Base-by-base conservation (phyloP, 208 protist genomes). In the Leishmania turanica region DNA sequence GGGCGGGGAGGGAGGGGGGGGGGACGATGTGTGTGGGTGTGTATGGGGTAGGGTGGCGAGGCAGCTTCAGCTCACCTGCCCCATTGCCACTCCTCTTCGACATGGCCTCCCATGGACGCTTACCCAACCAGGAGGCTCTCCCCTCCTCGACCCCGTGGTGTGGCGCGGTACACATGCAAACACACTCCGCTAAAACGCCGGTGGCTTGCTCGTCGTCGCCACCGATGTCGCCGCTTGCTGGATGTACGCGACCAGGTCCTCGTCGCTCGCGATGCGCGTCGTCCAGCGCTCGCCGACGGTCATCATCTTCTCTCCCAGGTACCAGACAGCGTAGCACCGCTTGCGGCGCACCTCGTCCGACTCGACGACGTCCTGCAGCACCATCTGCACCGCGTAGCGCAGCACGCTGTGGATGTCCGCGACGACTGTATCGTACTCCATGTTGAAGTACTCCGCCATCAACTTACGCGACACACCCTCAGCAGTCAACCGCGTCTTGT, bases 311-410 rank as follows among this genome's bases (percentile, higher is more conserved):
- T 96, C 87, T 1, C 94, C 94, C 11, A 97, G 74, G 68, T 90
- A 91, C 92, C 94, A 97, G 64, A 97, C 81, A 21, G 92, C 94
- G 80, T 97, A 97, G 86, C 89, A 92, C 45, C 94, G 92, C 71
- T 90, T 88, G 53, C 72, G 45, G 31, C 88, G 90, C 62, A 96
- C 91, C 76, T 88, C 88, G 47, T 91, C 90, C 51, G 74, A 85
- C 77, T 90, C 84, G 37, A 85, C 84, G 6, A 82, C 79, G 78
- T 97, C 94, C 77, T 93, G 86, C 54, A 95, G 80, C 31, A 95
- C 94, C 80, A 92, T 89, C 84, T 97, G 94, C 27, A 89, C 80
- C 0, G 91, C 88, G 79, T 91, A 95, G 27, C 91, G 90, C 19
- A 97, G 87, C 27, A 84, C 77, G 15, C 88, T 72, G 77, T 93